Conservation (phyloP, 177 flowering plant species). For the Tripterygium wilfordii region DNA sequence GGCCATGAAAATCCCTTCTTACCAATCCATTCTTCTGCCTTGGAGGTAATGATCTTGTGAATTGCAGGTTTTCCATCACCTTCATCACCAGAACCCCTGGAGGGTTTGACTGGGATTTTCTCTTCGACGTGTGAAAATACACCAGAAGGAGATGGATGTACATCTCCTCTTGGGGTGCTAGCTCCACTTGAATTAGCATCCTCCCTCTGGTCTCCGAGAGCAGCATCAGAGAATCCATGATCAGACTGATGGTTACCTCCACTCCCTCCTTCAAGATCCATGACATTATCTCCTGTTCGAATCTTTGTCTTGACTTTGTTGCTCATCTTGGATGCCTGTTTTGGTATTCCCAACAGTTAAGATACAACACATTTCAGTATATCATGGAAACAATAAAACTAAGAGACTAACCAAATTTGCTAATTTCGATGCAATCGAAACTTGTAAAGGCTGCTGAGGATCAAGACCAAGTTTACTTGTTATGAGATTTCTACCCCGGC, state of each 20-base stretch:
- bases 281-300: slow-evolving; percentile 45
- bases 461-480: slow-evolving; percentile 56
- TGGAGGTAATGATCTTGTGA: slow-evolving; percentile 65
- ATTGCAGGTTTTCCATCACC: slow-evolving; percentile 59
- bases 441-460: slow-evolving; percentile 83
- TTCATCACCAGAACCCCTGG: slow-evolving; percentile 58
- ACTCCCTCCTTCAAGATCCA: slow-evolving; percentile 59
- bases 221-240: slow-evolving; percentile 47
- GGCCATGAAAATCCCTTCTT: slow-evolving; percentile 86
- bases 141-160: slow-evolving; percentile 43
- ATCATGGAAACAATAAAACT: slow-evolving; percentile 2
- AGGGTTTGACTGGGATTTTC: slow-evolving; percentile 32
- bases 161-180: slow-evolving; percentile 87
- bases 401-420: slow-evolving; percentile 69
- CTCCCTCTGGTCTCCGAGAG: slow-evolving; percentile 63
- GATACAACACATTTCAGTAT: slow-evolving; percentile 8
- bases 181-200: slow-evolving; percentile 93
- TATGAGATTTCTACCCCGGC: slow-evolving; percentile 33
- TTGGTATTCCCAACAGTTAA: slow-evolving; percentile 18
- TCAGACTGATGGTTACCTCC: slow-evolving; percentile 71
- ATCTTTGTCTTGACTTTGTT: slow-evolving; percentile 77
- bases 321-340: slow-evolving; percentile 81
- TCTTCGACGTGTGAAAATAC: slow-evolving; percentile 46
- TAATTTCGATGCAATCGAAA: slow-evolving; percentile 81
- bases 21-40: slow-evolving; percentile 87